A percentile compares a stretch with the other conserved stretches of the same genome.
Conservation (phyloP, 2,329 filamentous ascomycete genomes). For the Verticillium nubilum region DNA sequence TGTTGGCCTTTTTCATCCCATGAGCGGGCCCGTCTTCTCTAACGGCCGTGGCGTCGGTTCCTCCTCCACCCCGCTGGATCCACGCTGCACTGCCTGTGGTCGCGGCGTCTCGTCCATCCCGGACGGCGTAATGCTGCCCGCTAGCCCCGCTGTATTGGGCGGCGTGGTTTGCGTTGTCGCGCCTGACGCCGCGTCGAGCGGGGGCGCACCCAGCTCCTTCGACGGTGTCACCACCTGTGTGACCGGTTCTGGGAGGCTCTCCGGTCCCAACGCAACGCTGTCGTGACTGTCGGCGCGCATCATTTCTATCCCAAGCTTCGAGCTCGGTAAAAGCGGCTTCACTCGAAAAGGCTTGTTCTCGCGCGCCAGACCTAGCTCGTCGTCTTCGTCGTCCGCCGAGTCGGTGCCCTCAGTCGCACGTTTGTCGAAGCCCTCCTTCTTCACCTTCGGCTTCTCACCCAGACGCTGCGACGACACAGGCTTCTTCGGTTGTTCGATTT, state of each 20-base stretch:
- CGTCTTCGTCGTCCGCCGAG: conserved; percentile 91
- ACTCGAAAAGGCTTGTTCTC: conserved; percentile 39
- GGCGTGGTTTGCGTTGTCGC: conserved; percentile 19
- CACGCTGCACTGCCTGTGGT: conserved; percentile 18
- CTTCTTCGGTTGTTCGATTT: conserved; percentile 45
- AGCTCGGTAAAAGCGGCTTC: conserved; percentile 62
- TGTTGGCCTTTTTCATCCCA: conserved; percentile 3
- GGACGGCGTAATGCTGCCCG: conserved; percentile 11
- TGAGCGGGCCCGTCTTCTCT: conserved; percentile 11
- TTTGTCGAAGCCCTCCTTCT: conserved; percentile 70
- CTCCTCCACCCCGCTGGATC: conserved; percentile 20
- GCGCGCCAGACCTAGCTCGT: conserved; percentile 62
- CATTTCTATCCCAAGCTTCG: conserved; percentile 94
- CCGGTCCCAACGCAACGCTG: conserved; percentile 56
- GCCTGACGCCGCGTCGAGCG: conserved; percentile 18
- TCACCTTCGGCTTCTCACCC: conserved; percentile 67
- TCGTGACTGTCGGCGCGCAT: conserved; percentile 95
- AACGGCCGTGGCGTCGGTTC: conserved; percentile 35
- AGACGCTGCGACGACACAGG: conserved; percentile 57
- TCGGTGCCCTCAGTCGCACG: conserved; percentile 69
- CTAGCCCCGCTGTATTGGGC: conserved; percentile 18
- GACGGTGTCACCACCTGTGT: conserved; percentile 48
- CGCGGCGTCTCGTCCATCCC: conserved; percentile 39
- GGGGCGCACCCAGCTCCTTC: conserved; percentile 29
- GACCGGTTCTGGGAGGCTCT: conserved; percentile 44